Evolutionary conservation across 805 yeast species (phyloP).

Genomic region (Teunomyces tritomae): DNA sequence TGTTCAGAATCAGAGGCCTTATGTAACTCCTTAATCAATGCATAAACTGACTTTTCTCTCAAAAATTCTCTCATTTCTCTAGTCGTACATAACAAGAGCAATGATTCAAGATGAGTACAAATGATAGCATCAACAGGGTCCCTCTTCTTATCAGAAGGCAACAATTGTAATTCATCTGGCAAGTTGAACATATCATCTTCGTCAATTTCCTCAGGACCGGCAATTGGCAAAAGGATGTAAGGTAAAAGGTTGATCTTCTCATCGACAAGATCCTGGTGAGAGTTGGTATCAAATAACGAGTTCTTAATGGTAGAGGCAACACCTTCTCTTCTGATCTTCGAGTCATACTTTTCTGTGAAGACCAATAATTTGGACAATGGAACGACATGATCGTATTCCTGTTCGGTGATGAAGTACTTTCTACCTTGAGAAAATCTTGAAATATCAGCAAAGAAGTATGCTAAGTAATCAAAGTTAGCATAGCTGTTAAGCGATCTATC

Average conservation of each 20-base stretch:
- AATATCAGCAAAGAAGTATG: conserved; percentile 86
- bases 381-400: conserved; percentile 69
- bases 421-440: conserved; percentile 77
- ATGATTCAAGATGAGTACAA: conserved; percentile 72
- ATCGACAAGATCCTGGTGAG: conserved; percentile 63
- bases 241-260: conserved; percentile 73
- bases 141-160: conserved; percentile 71
- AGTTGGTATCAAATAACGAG: conserved; percentile 73
- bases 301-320: conserved; percentile 91
- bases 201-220: conserved; percentile 72
- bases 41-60: conserved; percentile 81
- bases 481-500: conserved; percentile 67
- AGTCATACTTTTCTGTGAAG: conserved; percentile 77
- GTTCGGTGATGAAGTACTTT: conserved; percentile 69
- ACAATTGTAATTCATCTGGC: conserved; percentile 83
- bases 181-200: conserved; percentile 82
- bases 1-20: conserved; percentile 44
- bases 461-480: conserved; percentile 78
- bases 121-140: conserved; percentile 70
- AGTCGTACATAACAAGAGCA: conserved; percentile 77
- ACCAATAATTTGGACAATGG: conserved; percentile 81
- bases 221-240: conserved; percentile 75
- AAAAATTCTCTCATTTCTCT: conserved; percentile 68
- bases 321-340: conserved; percentile 82
- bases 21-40: conserved; percentile 83